A percentile compares a stretch with the other conserved stretches of the same genome.
Conservation (phyloP, 805 yeast genomes). For the Schwanniomyces occidentalis region DNA sequence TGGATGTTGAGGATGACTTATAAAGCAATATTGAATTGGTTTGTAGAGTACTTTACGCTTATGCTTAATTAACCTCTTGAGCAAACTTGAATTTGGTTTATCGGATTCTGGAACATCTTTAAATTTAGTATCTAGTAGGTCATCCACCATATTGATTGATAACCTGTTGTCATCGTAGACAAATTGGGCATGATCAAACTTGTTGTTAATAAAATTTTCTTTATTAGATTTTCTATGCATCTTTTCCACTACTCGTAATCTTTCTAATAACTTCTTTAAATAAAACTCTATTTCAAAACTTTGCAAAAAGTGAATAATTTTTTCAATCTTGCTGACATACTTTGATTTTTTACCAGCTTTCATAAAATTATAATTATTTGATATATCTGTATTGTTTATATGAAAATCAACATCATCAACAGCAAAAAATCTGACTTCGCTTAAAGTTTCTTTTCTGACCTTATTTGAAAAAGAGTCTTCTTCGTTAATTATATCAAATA, state of each 20-base stretch:
- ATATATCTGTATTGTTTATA: slow-evolving; percentile 13
- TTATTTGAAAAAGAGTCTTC: not conserved
- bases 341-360: slow-evolving; percentile 13
- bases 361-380: slow-evolving; percentile 6
- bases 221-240: slow-evolving; percentile 1
- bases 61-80: slow-evolving; percentile 12
- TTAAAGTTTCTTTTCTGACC: slow-evolving; percentile 6
- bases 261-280: slow-evolving; percentile 5
- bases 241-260: slow-evolving; percentile 2
- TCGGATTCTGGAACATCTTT: not conserved
- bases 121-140: not conserved
- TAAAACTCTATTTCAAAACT: slow-evolving; percentile 9
- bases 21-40: slow-evolving; percentile 25
- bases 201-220: not conserved
- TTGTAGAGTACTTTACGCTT: slow-evolving; percentile 19
- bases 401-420: slow-evolving; percentile 24
- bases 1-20: slow-evolving; percentile 15
- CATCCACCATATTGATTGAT: slow-evolving; percentile 3
- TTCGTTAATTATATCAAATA: slow-evolving; percentile 10
- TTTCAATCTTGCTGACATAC: slow-evolving; percentile 13
- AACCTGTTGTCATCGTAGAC: slow-evolving; percentile 7
- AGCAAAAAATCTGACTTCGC: slow-evolving; percentile 16
- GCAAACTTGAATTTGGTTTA: slow-evolving; percentile 5
- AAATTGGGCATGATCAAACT: slow-evolving; percentile 5
- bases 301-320: slow-evolving; percentile 13